Evolutionary conservation across 768 basidiomycete species (phyloP), one percentile per base, ranked within the genome.

Genomic region (Favolaschia claudopus): DNA sequence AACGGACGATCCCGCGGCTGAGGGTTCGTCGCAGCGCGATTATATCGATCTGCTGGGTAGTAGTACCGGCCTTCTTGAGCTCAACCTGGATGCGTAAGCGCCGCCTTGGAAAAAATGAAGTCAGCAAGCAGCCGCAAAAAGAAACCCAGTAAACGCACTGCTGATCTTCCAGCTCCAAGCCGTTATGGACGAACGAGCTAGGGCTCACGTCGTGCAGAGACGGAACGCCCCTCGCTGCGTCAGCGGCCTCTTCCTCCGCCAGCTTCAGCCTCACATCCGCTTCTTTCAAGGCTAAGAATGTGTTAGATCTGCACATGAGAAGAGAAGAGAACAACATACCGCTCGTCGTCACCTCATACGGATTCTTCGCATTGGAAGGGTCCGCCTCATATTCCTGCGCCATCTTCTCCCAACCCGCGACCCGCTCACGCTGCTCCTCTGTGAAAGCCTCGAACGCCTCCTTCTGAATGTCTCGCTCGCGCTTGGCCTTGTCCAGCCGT

Each of bases 131-230:
- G 8, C 20, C 17, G 9, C 38, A 6, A 42, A 1, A 12, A 2
- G 4, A 27, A n/a, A 32, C 15, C 7, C 24, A 42, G 20, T 6
- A 9, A 17, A 51, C 60, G 4, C 20, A 62, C 60, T 62, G 60
- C 32, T 55, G 13, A 7, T 56, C 60, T 27, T 62, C 60, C 0
- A 62, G 34, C 12, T 50, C 46, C 3, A 62, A 31, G 0, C 28
- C 53, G 4, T 39, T 54, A 2, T 40, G 14, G 0, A 62, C 28
- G 36, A 62, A 62, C 0, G 47, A 20, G 19, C 47, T 46, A 20
- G 60, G 53, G 37, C 47, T 56, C 6, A 49, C 54, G 0, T 20
- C 32, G 14, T 49, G 47, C 19, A 62, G 49, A 4, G 12, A 12
- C 4, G 60, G 52, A 0, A 54, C n/a, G 0, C 60, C 60, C 0